Evolutionary conservation across 1,284 basidiomycete genomes (phyloP).

Genomic region (Ceratobasidium sp.): DNA sequence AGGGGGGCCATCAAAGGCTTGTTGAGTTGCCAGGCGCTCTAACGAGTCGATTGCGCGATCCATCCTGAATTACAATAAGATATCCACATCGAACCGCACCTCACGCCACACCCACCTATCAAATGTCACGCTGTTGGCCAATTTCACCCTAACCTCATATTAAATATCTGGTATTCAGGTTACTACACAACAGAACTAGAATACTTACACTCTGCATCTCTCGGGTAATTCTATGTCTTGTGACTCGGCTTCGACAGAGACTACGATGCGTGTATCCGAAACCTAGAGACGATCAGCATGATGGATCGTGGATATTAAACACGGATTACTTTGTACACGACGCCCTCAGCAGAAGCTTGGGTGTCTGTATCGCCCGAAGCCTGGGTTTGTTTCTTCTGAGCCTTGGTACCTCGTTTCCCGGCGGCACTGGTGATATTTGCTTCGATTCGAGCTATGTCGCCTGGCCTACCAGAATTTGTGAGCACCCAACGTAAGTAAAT

Average conservation of each 20-base stretch:
- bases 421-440: slow-evolving; percentile 60
- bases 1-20: background rate
- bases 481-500: slow-evolving; percentile 12
- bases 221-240: slow-evolving; percentile 81
- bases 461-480: slow-evolving; percentile 57
- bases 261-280: slow-evolving; percentile 73
- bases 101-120: slow-evolving; percentile 64
- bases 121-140: slow-evolving; percentile 90
- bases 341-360: slow-evolving; percentile 63
- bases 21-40: slow-evolving; percentile 54
- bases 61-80: slow-evolving; percentile 63
- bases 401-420: slow-evolving; percentile 57
- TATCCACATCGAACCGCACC: background rate
- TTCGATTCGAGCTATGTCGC: slow-evolving; percentile 84
- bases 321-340: slow-evolving; percentile 73
- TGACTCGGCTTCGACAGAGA: slow-evolving; percentile 70
- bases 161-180: background rate
- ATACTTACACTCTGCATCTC: slow-evolving; percentile 66
- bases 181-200: background rate
- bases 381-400: slow-evolving; percentile 57
- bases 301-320: slow-evolving; percentile 8
- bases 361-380: slow-evolving; percentile 47
- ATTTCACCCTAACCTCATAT: slow-evolving; percentile 63
- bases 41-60: slow-evolving; percentile 74
- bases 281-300: slow-evolving; percentile 56